phyloP scores from a whole-genome alignment of 2,329 filamentous ascomycete genomes.

The Aspergillus sclerotialis region DNA sequence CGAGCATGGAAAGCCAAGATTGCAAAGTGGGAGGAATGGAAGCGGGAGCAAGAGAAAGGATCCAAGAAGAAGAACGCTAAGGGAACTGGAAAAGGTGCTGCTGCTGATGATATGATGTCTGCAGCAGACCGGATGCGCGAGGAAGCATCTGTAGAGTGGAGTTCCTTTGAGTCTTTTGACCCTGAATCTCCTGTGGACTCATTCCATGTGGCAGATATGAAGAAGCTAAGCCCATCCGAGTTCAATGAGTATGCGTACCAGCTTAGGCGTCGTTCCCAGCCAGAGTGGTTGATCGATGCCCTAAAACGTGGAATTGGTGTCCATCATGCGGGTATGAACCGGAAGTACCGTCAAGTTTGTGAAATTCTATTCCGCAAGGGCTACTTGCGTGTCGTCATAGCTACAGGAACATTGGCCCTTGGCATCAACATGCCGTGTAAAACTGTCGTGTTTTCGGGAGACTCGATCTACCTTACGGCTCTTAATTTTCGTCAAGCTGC shows the following conservation, averaged over 20 bases:
- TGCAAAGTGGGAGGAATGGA: constrained; percentile 46
- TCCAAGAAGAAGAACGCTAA: constrained; percentile 34
- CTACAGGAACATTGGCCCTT: constrained; percentile 67
- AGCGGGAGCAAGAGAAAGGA: constrained; percentile 41
- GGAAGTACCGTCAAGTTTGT: constrained; percentile 61
- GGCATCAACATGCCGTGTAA: constrained; percentile 83
- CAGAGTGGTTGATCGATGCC: constrained; percentile 46
- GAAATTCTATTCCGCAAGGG: constrained; percentile 48
- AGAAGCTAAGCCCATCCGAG: constrained; percentile 52
- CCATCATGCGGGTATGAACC: constrained; percentile 74
- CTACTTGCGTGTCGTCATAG: constrained; percentile 63
- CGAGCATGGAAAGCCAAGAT: constrained; percentile 56
- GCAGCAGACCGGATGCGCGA: constrained; percentile 53
- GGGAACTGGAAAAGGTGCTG: constrained; percentile 25
- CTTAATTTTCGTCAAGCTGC: constrained; percentile 71
- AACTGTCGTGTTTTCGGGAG: constrained; percentile 69
- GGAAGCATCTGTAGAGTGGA: constrained; percentile 48
- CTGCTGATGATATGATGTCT: constrained; percentile 36
- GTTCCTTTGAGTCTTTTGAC: constrained; percentile 59
- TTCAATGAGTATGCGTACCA: constrained; percentile 49
- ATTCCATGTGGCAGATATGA: constrained; percentile 52
- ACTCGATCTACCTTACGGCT: constrained; percentile 65
- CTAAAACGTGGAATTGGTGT: constrained; percentile 65
- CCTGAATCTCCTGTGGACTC: constrained; percentile 51
- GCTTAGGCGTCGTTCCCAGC: constrained; percentile 46